Base-by-base conservation (phyloP, 2,329 filamentous ascomycete species). In the Cercospora sesami region DNA sequence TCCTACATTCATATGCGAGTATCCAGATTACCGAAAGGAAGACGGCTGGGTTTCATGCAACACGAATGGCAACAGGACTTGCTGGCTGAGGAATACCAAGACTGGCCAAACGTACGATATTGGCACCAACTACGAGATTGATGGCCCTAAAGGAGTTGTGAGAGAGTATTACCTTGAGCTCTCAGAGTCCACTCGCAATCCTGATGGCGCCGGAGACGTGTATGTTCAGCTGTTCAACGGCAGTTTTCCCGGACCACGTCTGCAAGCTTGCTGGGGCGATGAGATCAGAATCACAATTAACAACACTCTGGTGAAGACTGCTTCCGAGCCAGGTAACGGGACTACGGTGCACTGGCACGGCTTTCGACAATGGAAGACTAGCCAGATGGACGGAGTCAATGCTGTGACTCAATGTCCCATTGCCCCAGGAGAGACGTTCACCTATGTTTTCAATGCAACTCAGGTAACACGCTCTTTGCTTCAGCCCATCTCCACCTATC, bases 341-440 rank as follows among this genome's bases (percentile, higher is more conserved):
- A 86, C 79, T 0, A 83, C 83, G 1, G 84, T 84, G 79, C 82
- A 86, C 16, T 82, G 81, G 79, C 83, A 85, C 69, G 83, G 83
- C 8, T 69, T 85, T 4, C 77, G 77, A 51, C 81, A 81, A 68
- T 83, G 76, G 69, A 84, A 82, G 71, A 86, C 83, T 1, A 87
- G 87, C 73, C 75, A 80, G 33, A 79, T 81, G 68, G 83, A 85
- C 60, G 83, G 83, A 53, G 82, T 81, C 55, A 79, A 79, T 60
- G 80, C 80, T 23, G 74, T 82, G n/a, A 83, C 81, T 0, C 80
- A 84, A 63, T 83, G 81, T 71, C 79, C 80, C 5, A 74, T 80
- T 26, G 74, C 77, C 1, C 78, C 77, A 0, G 77, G 78, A 5
- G 65, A 78, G 55, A 72, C 59, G 10, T 71, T 73, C 65, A 78